These are phyloP conservation scores for Mesembryanthemum crystallinum DNA, from an alignment of 148 eudicot species.

Conservation along the genomic window DNA sequence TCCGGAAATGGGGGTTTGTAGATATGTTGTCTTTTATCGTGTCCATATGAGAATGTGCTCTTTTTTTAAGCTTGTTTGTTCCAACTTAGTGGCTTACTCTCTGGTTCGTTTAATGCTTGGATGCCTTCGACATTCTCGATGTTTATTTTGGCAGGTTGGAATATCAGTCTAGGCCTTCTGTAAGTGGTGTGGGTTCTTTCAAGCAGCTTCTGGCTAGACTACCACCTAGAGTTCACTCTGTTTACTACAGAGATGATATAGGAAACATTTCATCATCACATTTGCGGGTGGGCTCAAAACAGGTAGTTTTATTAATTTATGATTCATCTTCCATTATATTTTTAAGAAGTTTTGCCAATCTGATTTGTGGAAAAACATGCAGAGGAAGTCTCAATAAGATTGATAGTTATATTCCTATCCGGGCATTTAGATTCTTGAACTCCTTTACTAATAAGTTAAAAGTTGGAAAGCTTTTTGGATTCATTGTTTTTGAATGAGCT, in stretches of 20 bases:
- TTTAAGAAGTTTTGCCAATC: background rate
- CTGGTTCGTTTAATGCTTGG: background rate
- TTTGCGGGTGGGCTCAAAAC: constrained; percentile 63
- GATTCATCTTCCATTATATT: background rate
- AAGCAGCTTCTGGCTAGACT: constrained; percentile 80
- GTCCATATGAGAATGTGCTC: background rate
- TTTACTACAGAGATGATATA: constrained; percentile 89
- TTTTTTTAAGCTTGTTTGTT: background rate
- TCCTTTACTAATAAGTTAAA: background rate
- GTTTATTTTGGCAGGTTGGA: constrained; percentile 67
- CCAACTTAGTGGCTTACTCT: background rate
- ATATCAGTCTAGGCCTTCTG: constrained; percentile 69
- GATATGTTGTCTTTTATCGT: background rate
- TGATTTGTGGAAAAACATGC: background rate
- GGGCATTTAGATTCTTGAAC: background rate
- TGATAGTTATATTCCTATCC: background rate
- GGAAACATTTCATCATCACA: constrained; percentile 95
- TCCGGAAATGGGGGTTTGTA: background rate
- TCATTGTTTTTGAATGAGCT: background rate
- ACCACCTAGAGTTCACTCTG: constrained; percentile 95
- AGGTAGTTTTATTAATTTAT: constrained; percentile 43
- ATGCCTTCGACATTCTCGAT: constrained; percentile 5
- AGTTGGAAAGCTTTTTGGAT: background rate
- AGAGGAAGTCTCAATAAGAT: background rate
- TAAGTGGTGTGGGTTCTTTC: constrained; percentile 74